These are phyloP conservation scores for Neofusicoccum parvum DNA, from an alignment of 2,329 filamentous ascomycete genomes.

Conservation along the genomic window DNA sequence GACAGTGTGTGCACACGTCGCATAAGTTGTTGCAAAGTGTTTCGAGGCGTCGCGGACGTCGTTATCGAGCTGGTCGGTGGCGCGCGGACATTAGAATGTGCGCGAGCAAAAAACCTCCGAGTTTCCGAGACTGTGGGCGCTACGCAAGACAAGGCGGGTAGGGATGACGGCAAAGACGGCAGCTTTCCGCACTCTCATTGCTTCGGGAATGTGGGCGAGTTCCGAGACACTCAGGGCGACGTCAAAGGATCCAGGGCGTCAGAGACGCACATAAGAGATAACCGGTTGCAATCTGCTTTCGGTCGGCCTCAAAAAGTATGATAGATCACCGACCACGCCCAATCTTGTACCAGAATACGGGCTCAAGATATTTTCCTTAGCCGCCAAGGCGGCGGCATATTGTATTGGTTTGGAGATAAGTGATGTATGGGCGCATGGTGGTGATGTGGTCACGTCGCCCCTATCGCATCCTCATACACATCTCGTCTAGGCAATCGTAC, in stretches of 20 bases:
- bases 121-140: too few relatives aligned
- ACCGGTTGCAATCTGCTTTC: not conserved
- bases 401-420: not conserved
- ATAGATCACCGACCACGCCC: not conserved
- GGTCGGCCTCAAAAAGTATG: not conserved
- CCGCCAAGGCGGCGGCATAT: too few relatives aligned
- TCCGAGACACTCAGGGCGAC: too few relatives aligned
- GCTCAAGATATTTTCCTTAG: not conserved
- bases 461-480: not conserved
- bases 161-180: not conserved
- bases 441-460: not conserved
- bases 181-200: not conserved
- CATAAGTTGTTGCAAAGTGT: too few relatives aligned
- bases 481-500: not conserved
- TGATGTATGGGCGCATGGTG: not conserved
- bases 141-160: not conserved
- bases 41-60: too few relatives aligned
- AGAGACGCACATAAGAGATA: too few relatives aligned
- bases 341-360: not conserved
- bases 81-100: too few relatives aligned
- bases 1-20: too few relatives aligned
- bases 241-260: too few relatives aligned
- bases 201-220: not conserved
- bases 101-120: too few relatives aligned
- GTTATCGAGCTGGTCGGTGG: too few relatives aligned